Base-by-base conservation (phyloP, 2,329 filamentous ascomycete species). In the Talaromyces verruculosus region DNA sequence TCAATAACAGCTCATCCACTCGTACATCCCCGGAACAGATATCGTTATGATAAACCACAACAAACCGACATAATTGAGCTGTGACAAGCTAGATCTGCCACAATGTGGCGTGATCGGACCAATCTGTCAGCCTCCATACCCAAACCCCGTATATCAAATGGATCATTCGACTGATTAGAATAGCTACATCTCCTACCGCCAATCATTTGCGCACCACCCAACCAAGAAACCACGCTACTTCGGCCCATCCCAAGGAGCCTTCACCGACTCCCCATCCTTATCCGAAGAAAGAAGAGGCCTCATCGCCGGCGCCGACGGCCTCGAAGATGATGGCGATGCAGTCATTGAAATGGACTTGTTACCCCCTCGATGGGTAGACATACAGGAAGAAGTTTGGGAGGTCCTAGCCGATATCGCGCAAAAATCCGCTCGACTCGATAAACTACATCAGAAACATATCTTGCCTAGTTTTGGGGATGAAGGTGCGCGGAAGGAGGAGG, bases 101-200 rank as follows among this genome's bases (percentile, higher is more conserved):
- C 86, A 83, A 96, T 97, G 92, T 99, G 93, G 93, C 92, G 95
- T 84, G 95, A 99, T 86, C 91, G 95, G 82, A 99, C 95, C 73
- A 99, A 98, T 79, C 91, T 99, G 30, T 59, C 1, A 28, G 25
- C 11, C 7, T n/a, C n/a, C 13, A 17, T 30, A 13, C 17, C 1
- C 7, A 30, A n/a, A 19, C 5, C 1, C 6, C 17, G 13, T 17
- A 35, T 6, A 55, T 7, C 10, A 30, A 30, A 25, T 3, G 2
- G 25, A 25, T 25, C 25, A 25, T 25, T 25, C 25, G 10, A 19
- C 28, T 49, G 17, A 47, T n/a, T 33, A 15, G 5, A 37, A 62
- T 17, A 97, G 94, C 78, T 99, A 96, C 80, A 95, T 99, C 78
- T 98, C 95, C 80, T 99, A 98, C 85, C 93, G 95, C 75, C 95